Evolutionary conservation across 495 filamentous ascomycete genomes (phyloP).

Genomic region (Penicillium robsamsonii): DNA sequence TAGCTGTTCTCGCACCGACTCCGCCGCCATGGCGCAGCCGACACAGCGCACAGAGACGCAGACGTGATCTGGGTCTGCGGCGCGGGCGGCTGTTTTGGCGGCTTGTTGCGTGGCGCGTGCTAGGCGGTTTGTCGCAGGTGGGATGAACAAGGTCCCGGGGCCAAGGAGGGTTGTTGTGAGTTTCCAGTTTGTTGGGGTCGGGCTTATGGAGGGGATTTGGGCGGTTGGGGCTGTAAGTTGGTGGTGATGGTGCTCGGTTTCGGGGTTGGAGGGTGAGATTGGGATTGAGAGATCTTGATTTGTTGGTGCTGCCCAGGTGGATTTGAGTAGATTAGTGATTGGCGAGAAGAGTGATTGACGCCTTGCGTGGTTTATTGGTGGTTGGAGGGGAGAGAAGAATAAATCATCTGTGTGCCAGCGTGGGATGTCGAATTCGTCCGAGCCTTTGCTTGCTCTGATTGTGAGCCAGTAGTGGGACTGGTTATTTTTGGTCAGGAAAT

Average conservation of each 20-base stretch:
- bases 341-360: not conserved
- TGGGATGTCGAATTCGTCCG: conserved; percentile 21
- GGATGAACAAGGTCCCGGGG: conserved; percentile 28
- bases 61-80: conserved; percentile 13
- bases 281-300: not conserved
- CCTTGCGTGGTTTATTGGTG: not conserved
- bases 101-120: conserved; percentile 17
- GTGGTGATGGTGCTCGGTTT: not conserved
- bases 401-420: conserved; percentile 31
- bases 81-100: conserved; percentile 13
- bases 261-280: not conserved
- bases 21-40: conserved; percentile 23
- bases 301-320: not conserved
- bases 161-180: conserved; percentile 28
- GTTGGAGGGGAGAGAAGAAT: conserved; percentile 18
- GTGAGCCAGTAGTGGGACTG: conserved; percentile 28
- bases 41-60: conserved; percentile 25
- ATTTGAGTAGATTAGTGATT: conserved; percentile 1
- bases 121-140: not conserved
- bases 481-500: conserved; percentile 19
- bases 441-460: conserved; percentile 19
- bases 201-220: conserved; percentile 14
- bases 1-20: conserved; percentile 18
- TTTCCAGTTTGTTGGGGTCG: conserved; percentile 27
- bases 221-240: not conserved